Evolutionary conservation across 305 asterid genomes (phyloP), one percentile per base, ranked within the genome.

Genomic region (Lippia alba): DNA sequence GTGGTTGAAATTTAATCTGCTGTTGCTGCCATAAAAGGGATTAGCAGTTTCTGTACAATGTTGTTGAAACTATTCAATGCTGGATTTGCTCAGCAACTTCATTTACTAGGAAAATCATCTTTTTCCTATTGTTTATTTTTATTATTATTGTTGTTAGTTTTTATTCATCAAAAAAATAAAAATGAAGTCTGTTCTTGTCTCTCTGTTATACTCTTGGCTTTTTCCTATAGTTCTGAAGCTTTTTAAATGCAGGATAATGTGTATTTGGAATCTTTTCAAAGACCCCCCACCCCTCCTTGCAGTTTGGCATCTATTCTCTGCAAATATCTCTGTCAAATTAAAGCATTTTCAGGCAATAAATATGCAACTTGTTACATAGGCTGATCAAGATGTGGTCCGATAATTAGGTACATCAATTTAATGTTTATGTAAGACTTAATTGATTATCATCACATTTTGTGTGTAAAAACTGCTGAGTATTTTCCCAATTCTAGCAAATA

Each of bases 61-160:
- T 80, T 70, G 85, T 83, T 80, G 85, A 76, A 75, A 62, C 80
- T 58, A 73, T 80, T 80, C 65, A 80, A 76, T 72, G 78, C 80
- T 75, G 67, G 45, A 49, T 51, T 72, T 65, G 69, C 57, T 30
- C 61, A 69, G 64, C 30, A 69, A 16, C 40, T 41, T 72, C 67
- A 59, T 53, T 60, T 64, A 46, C 48, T 32, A 16, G 49, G 15
- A 59, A 17, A 20, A 58, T 14, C 2, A 12, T 0, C 18, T 14
- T 12, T n/a, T 12, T 14, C 15, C 51, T 45, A 24, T 24, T 24
- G 3, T 24, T 24, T 45, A 24, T 24, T 24, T 1, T 24, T 24
- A 24, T 24, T 24, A 24, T 24, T 24, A 24, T 24, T 24, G 3
- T 24, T 24, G 30, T 24, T 24, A 24, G 30, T 16, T 51, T 15